Percentiles rank a stretch among this genome's conserved stretches.
These are phyloP conservation scores for Colletotrichum siamense DNA, from an alignment of 2,329 filamentous ascomycete species.

Conservation along the genomic window DNA sequence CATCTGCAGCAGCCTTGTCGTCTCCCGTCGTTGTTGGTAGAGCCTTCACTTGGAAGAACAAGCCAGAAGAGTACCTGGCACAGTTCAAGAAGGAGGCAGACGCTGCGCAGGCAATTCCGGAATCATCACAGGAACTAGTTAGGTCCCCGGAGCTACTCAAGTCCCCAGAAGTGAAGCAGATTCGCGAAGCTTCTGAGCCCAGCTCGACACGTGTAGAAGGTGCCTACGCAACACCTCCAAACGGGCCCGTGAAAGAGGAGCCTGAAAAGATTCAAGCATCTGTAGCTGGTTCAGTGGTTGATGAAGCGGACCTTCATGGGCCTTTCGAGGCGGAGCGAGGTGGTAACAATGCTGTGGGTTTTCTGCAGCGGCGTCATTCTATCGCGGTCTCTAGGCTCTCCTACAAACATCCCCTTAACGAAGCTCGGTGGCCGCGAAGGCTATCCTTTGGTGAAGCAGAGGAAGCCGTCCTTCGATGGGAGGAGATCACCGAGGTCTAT, in stretches of 20 bases:
- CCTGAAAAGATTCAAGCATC: slow-evolving; percentile 42
- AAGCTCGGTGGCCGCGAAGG: slow-evolving; percentile 72
- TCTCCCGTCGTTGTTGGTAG: slow-evolving; percentile 49
- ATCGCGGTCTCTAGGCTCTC: slow-evolving; percentile 41
- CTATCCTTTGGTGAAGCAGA: slow-evolving; percentile 79
- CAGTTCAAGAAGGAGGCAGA: slow-evolving; percentile 19
- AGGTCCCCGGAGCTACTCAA: not conserved
- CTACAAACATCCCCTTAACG: slow-evolving; percentile 46
- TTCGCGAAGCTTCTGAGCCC: not conserved
- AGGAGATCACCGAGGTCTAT: slow-evolving; percentile 53
- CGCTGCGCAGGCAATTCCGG: not conserved
- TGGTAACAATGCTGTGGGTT: slow-evolving; percentile 46
- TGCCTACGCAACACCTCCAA: not conserved
- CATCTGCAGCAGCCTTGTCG: slow-evolving; percentile 31
- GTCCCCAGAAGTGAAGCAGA: not conserved
- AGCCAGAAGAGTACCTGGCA: slow-evolving; percentile 62
- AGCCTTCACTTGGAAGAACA: slow-evolving; percentile 69
- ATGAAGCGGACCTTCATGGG: slow-evolving; percentile 64
- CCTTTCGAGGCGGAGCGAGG: slow-evolving; percentile 54
- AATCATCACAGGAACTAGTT: slow-evolving; percentile 1
- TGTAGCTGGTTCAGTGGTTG: slow-evolving; percentile 62
- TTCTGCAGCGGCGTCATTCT: slow-evolving; percentile 69
- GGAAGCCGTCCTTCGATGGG: slow-evolving; percentile 75
- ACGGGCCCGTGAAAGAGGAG: slow-evolving; percentile 8
- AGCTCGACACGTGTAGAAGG: slow-evolving; percentile 2